phyloP scores from a whole-genome alignment of 257 asterid species.

The Solanum gracilifrons region DNA sequence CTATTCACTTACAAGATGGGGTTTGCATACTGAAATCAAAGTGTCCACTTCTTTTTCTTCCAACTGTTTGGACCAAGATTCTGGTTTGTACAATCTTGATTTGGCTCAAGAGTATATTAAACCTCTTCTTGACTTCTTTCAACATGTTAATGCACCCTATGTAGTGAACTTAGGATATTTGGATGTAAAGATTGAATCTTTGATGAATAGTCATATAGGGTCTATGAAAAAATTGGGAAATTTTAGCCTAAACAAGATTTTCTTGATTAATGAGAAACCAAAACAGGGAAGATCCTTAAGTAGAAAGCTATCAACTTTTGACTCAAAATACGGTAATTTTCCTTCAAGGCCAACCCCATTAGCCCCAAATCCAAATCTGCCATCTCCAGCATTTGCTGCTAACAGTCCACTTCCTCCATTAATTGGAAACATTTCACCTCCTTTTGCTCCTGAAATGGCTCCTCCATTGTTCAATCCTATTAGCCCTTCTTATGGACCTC shows the following conservation, averaged over 20 bases:
- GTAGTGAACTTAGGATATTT: constrained; percentile 17
- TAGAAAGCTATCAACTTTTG: constrained; percentile 47
- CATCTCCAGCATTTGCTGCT: constrained; percentile 32
- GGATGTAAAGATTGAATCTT: constrained; percentile 8
- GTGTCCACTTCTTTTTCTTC: constrained; percentile 45
- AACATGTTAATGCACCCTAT: constrained; percentile 38
- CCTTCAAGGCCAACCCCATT: constrained; percentile 45
- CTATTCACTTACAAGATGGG: constrained; percentile 88
- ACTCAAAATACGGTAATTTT: constrained; percentile 8
- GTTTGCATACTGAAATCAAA: constrained; percentile 57
- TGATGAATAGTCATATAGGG: constrained; percentile 21
- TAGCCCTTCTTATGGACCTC: constrained; percentile 48
- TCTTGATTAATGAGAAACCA: neutral
- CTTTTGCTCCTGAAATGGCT: constrained; percentile 22
- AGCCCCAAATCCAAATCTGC: constrained; percentile 18
- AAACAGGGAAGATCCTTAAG: constrained; percentile 19
- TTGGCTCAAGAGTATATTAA: constrained; percentile 20
- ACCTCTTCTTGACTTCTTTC: constrained; percentile 40
- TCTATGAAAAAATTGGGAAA: constrained; percentile 29
- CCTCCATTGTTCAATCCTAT: constrained; percentile 34
- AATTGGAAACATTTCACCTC: constrained; percentile 26
- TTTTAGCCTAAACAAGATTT: constrained; percentile 12
- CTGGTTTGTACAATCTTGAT: constrained; percentile 18
- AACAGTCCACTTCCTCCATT: constrained; percentile 66
- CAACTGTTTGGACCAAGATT: constrained; percentile 28